A percentile compares a stretch with the other conserved stretches of the same genome.
Evolutionary conservation across 495 filamentous ascomycete genomes (phyloP).

Genomic region (Endocarpon pusillum): DNA sequence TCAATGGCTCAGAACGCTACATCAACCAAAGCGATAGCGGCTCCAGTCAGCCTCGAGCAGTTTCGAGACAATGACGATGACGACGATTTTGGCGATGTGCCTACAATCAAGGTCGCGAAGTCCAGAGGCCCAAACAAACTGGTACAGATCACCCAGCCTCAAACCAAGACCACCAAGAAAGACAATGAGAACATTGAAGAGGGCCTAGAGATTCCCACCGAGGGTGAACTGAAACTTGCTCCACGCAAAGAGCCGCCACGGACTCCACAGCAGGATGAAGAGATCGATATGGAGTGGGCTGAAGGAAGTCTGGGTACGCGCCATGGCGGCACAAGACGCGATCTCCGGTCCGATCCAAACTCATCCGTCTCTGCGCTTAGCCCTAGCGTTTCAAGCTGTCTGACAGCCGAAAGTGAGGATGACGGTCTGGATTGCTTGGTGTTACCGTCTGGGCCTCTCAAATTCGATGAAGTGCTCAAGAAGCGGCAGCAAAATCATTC

Average conservation of each 20-base stretch:
- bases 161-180: constrained; percentile 23
- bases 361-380: constrained; percentile 79
- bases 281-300: constrained; percentile 66
- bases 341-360: constrained; percentile 58
- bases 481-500: constrained; percentile 41
- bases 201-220: constrained; percentile 56
- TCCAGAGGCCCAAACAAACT: constrained; percentile 31
- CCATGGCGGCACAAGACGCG: constrained; percentile 67
- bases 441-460: constrained; percentile 64
- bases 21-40: constrained; percentile 8
- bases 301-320: constrained; percentile 83
- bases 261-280: constrained; percentile 49
- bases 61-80: constrained; percentile 46
- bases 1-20: neutral
- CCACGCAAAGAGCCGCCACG: constrained; percentile 38
- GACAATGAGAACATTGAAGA: constrained; percentile 53
- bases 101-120: constrained; percentile 53
- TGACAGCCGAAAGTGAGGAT: constrained; percentile 88
- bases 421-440: constrained; percentile 75
- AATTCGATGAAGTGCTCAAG: constrained; percentile 60
- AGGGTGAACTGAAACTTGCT: constrained; percentile 42
- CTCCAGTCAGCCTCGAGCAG: constrained; percentile 29
- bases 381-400: constrained; percentile 75
- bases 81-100: constrained; percentile 43
- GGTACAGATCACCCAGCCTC: constrained; percentile 37